Percentiles rank a stretch among this genome's conserved stretches.
Evolutionary conservation across 352 stramenopile genomes (phyloP).

Genomic region (Chrysophaeum taylorii): DNA sequence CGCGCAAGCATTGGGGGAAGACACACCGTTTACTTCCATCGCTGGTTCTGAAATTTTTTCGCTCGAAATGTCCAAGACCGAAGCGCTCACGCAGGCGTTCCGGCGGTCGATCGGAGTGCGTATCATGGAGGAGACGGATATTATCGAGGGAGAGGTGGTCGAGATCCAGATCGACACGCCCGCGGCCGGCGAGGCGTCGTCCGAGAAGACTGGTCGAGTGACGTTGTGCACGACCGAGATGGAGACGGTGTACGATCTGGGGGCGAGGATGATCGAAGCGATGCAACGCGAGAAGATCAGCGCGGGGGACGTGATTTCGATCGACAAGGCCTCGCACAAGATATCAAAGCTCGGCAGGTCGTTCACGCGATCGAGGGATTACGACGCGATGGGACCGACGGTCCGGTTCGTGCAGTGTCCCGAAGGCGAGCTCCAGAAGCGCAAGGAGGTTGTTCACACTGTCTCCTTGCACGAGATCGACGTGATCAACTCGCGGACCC

Average conservation of each 20-base stretch:
- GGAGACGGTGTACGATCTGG: conserved; percentile 99
- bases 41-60: conserved; percentile 97
- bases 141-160: conserved; percentile 99
- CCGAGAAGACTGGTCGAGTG: conserved; percentile 73
- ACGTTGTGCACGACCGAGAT: conserved; percentile 98
- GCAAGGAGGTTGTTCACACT: conserved; percentile 93
- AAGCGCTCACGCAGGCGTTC: conserved; percentile 96
- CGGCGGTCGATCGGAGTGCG: conserved; percentile 85
- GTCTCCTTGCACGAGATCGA: conserved; percentile 98
- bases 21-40: conserved; percentile 97
- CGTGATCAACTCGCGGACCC: conserved; percentile 96
- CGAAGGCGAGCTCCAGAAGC: conserved; percentile 96
- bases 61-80: conserved; percentile 98
- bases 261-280: conserved; percentile 98
- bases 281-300: conserved; percentile 96
- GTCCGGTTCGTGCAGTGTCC: conserved; percentile 71
- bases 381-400: conserved; percentile 90
- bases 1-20: conserved; percentile 87
- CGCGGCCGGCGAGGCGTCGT: conserved; percentile 33
- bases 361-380: conserved; percentile 92
- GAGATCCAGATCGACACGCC: conserved; percentile 92
- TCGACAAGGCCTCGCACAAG: conserved; percentile 97
- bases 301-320: conserved; percentile 97
- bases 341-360: conserved; percentile 94
- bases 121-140: conserved; percentile 99